Base-by-base conservation (phyloP, 2,329 filamentous ascomycete genomes). In the Whalleya microplaca region DNA sequence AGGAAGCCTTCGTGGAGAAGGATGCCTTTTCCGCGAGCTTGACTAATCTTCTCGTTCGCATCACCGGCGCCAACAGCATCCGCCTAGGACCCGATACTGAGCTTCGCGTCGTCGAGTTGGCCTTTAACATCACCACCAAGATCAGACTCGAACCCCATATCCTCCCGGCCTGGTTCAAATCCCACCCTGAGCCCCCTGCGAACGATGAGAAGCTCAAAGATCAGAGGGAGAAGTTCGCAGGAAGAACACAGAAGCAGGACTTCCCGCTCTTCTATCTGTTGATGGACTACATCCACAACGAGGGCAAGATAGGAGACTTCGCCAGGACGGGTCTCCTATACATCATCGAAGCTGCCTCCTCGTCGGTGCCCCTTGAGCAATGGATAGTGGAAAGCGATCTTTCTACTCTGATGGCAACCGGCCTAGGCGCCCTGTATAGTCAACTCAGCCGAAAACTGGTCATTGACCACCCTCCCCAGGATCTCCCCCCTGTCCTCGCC, bases 351-450 rank as follows among this genome's bases (percentile, higher is more conserved):
- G 91, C 92, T 0, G 92, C 94, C 0, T 94, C 92, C 0, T 89
- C 86, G 64, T 96, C 92, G 0, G 84, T 87, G 19, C 84, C 87
- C 1, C 75, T 99, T 56, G 95, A 99, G 76, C 90, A 92, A 68
- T 99, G 95, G 95, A 91, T 99, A 62, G 92, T 98, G 45, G 93
- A 96, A 71, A 97, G 94, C 72, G 95, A 99, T 71, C 80, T 99
- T 50, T 95, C 95, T 12, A 98, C 95, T 0, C 80, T 98, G 62
- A 98, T 99, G 95, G 95, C 95, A 2, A 98, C 92, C 0, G 95
- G 95, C 0, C 77, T 99, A 0, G 95, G 95, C 16, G 95, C 84
- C 80, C 69, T 88, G 45, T 85, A 87, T 71, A 86, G 82, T 65
- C 84, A 87, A 65, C 75, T 87, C 59, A 87, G 84, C 66, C 86